Percentiles rank a stretch among this genome's conserved stretches.
Evolutionary conservation across 2,329 filamentous ascomycete genomes (phyloP).

Genomic region (Dactylellina leptospora): DNA sequence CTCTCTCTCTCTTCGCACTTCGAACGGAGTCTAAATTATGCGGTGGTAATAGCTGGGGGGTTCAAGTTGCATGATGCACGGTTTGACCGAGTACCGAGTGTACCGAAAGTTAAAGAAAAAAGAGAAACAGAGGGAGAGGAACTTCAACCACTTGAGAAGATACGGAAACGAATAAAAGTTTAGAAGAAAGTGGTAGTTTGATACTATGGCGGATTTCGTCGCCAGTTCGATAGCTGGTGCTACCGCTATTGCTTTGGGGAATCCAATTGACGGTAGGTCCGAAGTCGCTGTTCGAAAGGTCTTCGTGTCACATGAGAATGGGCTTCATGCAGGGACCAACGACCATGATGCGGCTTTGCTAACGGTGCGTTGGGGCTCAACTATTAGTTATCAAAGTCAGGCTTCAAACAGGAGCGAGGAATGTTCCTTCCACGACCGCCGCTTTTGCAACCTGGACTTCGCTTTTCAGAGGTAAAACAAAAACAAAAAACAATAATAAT

Average conservation of each 20-base stretch:
- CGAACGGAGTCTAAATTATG: conserved; percentile 36
- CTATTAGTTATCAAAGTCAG: conserved; percentile 74
- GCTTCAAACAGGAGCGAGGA: conserved; percentile 71
- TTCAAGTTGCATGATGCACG: conserved; percentile 2
- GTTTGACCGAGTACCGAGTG: conserved; percentile 39
- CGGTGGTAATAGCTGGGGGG: neutral
- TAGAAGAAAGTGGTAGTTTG: too few species aligned
- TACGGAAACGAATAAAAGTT: neutral
- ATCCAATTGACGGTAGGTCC: conserved; percentile 72
- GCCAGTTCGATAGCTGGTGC: conserved; percentile 89
- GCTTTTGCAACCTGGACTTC: conserved; percentile 47
- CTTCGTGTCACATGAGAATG: neutral
- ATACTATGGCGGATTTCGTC: conserved; percentile 79
- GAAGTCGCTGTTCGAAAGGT: neutral
- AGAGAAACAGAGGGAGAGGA: neutral
- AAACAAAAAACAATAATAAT: too few species aligned
- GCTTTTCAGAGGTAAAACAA: conserved; percentile 56
- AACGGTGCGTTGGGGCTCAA: conserved; percentile 47
- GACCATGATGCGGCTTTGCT: neutral
- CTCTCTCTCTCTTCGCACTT: conserved; percentile 68
- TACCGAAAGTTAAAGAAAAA: conserved; percentile 12
- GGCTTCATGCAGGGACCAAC: neutral
- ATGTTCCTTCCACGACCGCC: conserved; percentile 53
- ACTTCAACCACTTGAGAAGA: conserved; percentile 4
- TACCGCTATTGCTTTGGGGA: conserved; percentile 85